Percentiles rank a stretch among this genome's conserved stretches.
Conservation (phyloP, 1,284 basidiomycete species). For the Ustilago sp. region DNA sequence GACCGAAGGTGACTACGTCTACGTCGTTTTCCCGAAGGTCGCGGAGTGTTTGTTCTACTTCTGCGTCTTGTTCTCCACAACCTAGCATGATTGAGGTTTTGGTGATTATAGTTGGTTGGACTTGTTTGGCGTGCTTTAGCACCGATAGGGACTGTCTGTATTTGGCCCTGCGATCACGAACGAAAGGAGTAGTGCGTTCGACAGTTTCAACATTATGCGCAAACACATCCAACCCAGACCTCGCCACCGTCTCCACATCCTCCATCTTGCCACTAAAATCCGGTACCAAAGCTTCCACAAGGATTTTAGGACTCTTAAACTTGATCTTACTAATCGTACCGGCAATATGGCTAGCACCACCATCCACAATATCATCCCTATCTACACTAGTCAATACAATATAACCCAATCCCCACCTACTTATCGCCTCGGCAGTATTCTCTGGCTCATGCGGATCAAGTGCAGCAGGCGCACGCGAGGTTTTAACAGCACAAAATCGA, state of each 20-base stretch:
- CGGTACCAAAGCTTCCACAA: conserved; percentile 95
- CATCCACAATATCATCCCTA: conserved; percentile 92
- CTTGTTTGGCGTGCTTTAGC: conserved; percentile 75
- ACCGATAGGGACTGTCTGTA: conserved; percentile 91
- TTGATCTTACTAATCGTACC: conserved; percentile 95
- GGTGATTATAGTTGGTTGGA: conserved; percentile 84
- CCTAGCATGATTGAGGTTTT: conserved; percentile 99
- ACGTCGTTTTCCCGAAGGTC: conserved; percentile 89
- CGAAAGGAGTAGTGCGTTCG: conserved; percentile 91
- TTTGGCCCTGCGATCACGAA: conserved; percentile 92
- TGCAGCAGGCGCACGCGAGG: conserved; percentile 85
- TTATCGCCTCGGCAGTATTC: conserved; percentile 97
- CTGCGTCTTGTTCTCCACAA: conserved; percentile 88
- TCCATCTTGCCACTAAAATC: conserved; percentile 87
- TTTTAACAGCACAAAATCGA: conserved; percentile 97
- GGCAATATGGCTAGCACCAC: conserved; percentile 92
- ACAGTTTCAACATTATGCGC: conserved; percentile 98
- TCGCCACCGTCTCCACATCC: conserved; percentile 84
- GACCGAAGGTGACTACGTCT: conserved; percentile 98
- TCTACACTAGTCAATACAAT: conserved; percentile 98
- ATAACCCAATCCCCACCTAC: conserved; percentile 97
- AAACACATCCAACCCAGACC: conserved; percentile 94
- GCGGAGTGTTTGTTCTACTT: conserved; percentile 84
- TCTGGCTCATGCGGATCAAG: conserved; percentile 97
- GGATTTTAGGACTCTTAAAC: conserved; percentile 89